Percentiles rank a stretch among this genome's conserved stretches.
Conservation (phyloP, 169 alveolate genomes). For the Plasmodium fragile region DNA sequence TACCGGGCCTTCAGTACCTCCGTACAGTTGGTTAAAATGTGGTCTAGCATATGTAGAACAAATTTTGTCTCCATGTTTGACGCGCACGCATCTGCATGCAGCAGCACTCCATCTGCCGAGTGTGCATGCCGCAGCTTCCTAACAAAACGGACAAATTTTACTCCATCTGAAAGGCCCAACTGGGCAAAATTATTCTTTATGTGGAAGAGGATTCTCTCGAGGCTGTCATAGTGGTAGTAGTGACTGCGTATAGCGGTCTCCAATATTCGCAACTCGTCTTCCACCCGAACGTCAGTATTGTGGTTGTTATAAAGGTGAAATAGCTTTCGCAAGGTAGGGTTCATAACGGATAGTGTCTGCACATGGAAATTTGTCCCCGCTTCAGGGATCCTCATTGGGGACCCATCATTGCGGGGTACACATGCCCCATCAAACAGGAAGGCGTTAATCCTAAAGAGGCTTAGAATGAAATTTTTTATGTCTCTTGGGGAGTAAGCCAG, state of each 20-base stretch:
- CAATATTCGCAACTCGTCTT: conserved; percentile 44
- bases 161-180: neutral
- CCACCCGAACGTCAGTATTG: conserved; percentile 14
- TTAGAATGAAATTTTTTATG: conserved; percentile 2
- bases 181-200: conserved; percentile 56
- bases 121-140: neutral
- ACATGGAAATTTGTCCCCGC: neutral
- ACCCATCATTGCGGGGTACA: neutral
- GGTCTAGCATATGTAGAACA: conserved; percentile 23
- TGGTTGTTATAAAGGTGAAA: conserved; percentile 21
- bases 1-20: conserved; percentile 3
- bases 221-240: conserved; percentile 42
- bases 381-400: neutral
- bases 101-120: neutral
- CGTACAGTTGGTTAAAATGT: conserved; percentile 23
- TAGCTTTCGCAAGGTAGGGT: neutral
- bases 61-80: conserved; percentile 9
- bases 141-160: conserved; percentile 36
- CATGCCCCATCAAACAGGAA: neutral
- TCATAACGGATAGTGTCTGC: neutral
- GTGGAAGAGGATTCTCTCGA: conserved; percentile 48
- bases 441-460: conserved; percentile 26
- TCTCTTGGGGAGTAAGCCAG: conserved; percentile 24
- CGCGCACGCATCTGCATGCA: neutral
- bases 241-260: neutral